phyloP scores from a whole-genome alignment of 352 stramenopile genomes.

The Albugo laibachii region DNA sequence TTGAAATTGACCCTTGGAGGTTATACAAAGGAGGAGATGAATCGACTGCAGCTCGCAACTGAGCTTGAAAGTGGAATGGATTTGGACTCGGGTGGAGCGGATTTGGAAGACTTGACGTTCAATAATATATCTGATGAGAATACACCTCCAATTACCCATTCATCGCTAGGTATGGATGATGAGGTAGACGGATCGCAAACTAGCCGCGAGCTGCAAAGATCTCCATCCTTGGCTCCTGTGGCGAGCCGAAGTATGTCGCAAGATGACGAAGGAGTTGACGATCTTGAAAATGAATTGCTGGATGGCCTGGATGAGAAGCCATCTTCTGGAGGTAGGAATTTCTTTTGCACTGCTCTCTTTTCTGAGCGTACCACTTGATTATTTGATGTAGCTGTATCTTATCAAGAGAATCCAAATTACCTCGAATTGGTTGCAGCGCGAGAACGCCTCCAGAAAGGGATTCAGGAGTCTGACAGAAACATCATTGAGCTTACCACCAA shows the following conservation, averaged over 20 bases:
- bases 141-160: constrained; percentile 41
- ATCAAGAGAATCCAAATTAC: constrained; percentile 30
- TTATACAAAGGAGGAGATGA: not conserved
- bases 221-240: constrained; percentile 28
- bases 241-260: constrained; percentile 30
- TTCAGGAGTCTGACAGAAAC: constrained; percentile 43
- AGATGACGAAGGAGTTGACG: constrained; percentile 44
- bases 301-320: constrained; percentile 48
- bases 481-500: constrained; percentile 40
- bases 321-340: constrained; percentile 6
- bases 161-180: constrained; percentile 1
- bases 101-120: not conserved
- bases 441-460: constrained; percentile 41
- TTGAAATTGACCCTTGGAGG: constrained; percentile 22
- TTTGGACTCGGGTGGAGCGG: no score
- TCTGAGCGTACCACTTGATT: no score
- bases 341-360: not conserved
- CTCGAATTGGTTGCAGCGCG: constrained; percentile 33
- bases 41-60: not conserved
- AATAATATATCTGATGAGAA: constrained; percentile 30
- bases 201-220: constrained; percentile 37
- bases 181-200: constrained; percentile 24
- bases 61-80: no score
- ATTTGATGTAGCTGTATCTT: no score
- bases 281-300: constrained; percentile 60